Conservation (phyloP, 768 basidiomycete genomes). For the Leccinum ochraceum region DNA sequence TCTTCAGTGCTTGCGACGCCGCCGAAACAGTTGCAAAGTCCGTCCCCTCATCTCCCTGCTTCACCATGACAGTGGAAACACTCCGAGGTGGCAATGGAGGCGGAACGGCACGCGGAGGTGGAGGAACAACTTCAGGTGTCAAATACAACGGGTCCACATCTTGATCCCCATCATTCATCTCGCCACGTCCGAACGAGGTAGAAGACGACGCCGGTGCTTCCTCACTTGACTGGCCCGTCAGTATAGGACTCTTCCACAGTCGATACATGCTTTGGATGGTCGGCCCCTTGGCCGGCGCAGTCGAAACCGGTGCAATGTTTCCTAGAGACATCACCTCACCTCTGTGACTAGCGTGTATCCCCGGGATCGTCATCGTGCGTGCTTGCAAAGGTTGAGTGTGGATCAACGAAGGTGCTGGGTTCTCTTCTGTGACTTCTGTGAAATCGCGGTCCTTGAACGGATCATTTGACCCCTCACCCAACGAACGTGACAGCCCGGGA, state of each 20-base stretch:
- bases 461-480: conserved; percentile 30
- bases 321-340: conserved; percentile 87
- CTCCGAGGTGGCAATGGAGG: conserved; percentile 47
- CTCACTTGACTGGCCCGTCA: conserved; percentile 29
- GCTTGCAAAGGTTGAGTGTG: conserved; percentile 73
- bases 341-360: conserved; percentile 83
- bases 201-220: conserved; percentile 16
- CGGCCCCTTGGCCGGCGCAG: conserved; percentile 44
- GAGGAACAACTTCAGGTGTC: conserved; percentile 20
- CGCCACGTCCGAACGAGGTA: conserved; percentile 8
- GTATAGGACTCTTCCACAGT: conserved; percentile 63
- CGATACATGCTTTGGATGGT: conserved; percentile 72
- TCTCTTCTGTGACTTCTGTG: conserved; percentile 31
- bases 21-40: conserved; percentile 32
- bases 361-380: conserved; percentile 84
- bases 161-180: conserved; percentile 25
- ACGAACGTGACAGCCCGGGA: conserved; percentile 36
- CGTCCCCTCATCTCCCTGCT: conserved; percentile 30
- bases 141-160: conserved; percentile 33
- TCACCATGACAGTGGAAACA: conserved; percentile 32
- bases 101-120: conserved; percentile 33
- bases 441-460: conserved; percentile 35
- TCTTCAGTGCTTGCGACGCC: conserved; percentile 58
- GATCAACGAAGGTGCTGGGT: conserved; percentile 49
- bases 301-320: conserved; percentile 55